Evolutionary conservation across 306 rosid species (phyloP).

Genomic region (Dalbergia cochinchinensis): DNA sequence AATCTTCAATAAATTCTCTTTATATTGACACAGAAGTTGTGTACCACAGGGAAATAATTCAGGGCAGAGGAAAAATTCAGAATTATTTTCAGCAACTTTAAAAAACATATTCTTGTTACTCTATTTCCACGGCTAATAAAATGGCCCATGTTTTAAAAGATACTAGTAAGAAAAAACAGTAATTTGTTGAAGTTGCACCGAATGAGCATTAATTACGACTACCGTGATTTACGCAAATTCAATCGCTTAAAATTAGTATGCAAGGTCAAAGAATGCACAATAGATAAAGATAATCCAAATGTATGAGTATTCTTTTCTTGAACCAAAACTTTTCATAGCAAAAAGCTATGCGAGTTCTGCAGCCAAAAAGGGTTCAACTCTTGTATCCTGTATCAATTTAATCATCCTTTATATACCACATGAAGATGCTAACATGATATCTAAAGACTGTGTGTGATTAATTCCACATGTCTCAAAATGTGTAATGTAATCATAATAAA

Average conservation of each 20-base stretch:
- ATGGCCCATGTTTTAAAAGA: background rate
- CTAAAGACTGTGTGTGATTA: conserved; percentile 35
- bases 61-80: background rate
- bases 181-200: background rate
- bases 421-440: conserved; percentile 37
- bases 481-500: conserved; percentile 50
- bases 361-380: conserved; percentile 40
- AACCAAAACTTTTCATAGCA: conserved; percentile 32
- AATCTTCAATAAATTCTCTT: too few species aligned
- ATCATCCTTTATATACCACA: conserved; percentile 38
- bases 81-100: background rate
- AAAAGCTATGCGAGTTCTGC: conserved; percentile 40
- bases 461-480: conserved; percentile 8
- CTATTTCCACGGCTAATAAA: background rate
- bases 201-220: background rate
- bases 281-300: background rate
- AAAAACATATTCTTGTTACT: background rate
- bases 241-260: background rate
- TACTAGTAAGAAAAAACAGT: background rate
- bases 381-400: conserved; percentile 42
- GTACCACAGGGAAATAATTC: too few species aligned
- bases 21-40: too few species aligned
- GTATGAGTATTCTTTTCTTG: conserved; percentile 2
- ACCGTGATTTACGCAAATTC: background rate
- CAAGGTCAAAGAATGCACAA: conserved; percentile 15